These are phyloP conservation scores for Acanthamoeba quina DNA, from an alignment of 208 protist genomes.

Conservation along the genomic window DNA sequence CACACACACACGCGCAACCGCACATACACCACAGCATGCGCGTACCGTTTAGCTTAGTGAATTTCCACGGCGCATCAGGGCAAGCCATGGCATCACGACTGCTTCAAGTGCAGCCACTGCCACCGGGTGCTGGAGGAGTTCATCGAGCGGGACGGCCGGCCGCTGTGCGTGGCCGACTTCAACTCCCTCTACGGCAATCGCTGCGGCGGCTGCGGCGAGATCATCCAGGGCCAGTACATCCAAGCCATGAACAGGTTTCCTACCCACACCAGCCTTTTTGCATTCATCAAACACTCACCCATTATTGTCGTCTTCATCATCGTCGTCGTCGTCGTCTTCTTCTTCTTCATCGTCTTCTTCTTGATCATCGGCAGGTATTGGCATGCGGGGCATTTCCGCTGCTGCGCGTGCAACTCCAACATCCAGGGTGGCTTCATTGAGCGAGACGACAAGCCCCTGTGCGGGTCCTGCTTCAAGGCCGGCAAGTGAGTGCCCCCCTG, in stretches of 20 bases:
- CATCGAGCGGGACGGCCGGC: constrained; percentile 24
- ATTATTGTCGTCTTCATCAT: too few relatives aligned
- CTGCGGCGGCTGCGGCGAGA: constrained; percentile 59
- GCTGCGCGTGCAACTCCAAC: constrained; percentile 18
- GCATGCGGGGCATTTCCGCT: constrained; percentile 55
- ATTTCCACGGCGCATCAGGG: not conserved
- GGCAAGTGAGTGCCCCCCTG: not conserved
- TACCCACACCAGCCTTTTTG: not conserved
- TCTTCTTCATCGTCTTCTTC: too few relatives aligned
- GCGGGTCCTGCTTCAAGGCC: not conserved
- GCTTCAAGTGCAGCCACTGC: constrained; percentile 60
- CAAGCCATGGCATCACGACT: constrained; percentile 59
- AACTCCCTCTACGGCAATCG: constrained; percentile 27
- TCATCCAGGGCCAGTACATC: constrained; percentile 67
- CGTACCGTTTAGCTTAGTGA: too few relatives aligned
- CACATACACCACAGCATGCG: too few relatives aligned
- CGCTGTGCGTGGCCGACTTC: constrained; percentile 42
- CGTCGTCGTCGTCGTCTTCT: too few relatives aligned
- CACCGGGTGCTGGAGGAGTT: constrained; percentile 61
- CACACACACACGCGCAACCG: not conserved
- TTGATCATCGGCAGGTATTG: constrained; percentile 14
- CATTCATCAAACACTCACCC: not conserved
- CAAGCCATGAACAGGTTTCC: constrained; percentile 58
- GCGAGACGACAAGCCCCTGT: constrained; percentile 27
- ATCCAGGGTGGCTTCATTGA: constrained; percentile 51